Evolutionary conservation across 2,329 filamentous ascomycete genomes (phyloP).

Genomic region (Xylariales sp.): DNA sequence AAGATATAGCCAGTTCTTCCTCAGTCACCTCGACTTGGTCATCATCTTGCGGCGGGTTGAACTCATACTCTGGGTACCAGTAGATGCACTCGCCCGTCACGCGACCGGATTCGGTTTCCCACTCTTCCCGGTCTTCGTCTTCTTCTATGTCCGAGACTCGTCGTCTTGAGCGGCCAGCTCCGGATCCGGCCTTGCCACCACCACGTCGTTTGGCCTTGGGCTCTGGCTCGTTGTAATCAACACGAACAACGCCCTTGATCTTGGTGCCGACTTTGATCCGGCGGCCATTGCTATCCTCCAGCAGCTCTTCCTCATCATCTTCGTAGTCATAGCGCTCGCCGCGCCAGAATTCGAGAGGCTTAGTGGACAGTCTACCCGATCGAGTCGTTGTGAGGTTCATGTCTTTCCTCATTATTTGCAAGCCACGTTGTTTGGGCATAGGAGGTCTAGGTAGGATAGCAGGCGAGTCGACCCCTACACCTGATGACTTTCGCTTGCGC

Average conservation of each 20-base stretch:
- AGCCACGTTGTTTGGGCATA: constrained; percentile 48
- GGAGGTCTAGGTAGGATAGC: constrained; percentile 49
- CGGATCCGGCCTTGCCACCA: constrained; percentile 14
- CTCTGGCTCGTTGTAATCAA: constrained; percentile 54
- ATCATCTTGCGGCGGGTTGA: constrained; percentile 46
- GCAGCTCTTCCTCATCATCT: constrained; percentile 47
- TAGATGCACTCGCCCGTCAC: constrained; percentile 59
- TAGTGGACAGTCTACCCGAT: constrained; percentile 73
- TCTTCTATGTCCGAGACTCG: constrained; percentile 33
- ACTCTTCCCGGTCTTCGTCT: constrained; percentile 58
- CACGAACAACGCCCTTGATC: constrained; percentile 74
- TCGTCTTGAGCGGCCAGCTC: constrained; percentile 12
- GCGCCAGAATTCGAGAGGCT: constrained; percentile 80
- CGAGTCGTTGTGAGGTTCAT: constrained; percentile 58
- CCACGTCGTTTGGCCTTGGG: constrained; percentile 21
- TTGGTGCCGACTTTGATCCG: constrained; percentile 57
- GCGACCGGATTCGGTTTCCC: constrained; percentile 65
- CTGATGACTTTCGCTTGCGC: constrained; percentile 32
- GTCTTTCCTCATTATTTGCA: constrained; percentile 47
- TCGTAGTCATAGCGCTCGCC: constrained; percentile 75
- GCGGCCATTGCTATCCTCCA: constrained; percentile 31
- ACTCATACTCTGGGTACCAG: constrained; percentile 58
- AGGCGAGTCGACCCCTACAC: constrained; percentile 40
- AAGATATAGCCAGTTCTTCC: constrained; percentile 53
- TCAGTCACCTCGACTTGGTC: constrained; percentile 50